These are phyloP conservation scores for Dothiorella sarmentorum DNA, from an alignment of 2,329 filamentous ascomycete species.

Conservation along the genomic window DNA sequence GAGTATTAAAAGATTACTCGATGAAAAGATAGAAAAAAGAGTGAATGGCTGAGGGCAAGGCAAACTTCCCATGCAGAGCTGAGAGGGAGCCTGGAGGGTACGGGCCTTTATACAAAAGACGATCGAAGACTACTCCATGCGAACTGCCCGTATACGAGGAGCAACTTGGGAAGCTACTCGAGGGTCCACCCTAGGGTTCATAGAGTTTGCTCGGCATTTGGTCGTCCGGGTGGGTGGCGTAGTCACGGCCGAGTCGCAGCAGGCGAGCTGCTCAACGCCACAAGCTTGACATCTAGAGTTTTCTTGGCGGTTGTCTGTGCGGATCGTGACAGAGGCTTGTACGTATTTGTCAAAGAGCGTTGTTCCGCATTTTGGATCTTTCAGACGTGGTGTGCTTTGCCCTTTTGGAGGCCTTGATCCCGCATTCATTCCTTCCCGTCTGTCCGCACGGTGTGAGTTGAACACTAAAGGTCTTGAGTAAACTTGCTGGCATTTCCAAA, in stretches of 20 bases:
- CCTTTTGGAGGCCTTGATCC: neutral
- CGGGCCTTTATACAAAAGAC: neutral
- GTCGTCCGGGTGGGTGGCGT: neutral
- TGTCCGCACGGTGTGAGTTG: neutral
- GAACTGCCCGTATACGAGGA: neutral
- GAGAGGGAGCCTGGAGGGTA: neutral
- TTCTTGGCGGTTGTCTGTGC: neutral
- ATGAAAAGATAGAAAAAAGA: too few species aligned
- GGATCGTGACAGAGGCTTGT: neutral
- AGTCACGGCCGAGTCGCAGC: neutral
- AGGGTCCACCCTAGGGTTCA: neutral
- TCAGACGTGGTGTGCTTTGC: neutral
- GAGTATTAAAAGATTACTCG: neutral
- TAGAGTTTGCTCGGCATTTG: neutral
- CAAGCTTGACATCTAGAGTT: neutral
- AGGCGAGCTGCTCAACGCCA: neutral
- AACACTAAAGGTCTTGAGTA: neutral
- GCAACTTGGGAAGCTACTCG: neutral
- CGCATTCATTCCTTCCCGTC: neutral
- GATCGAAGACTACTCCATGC: neutral
- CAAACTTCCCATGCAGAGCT: neutral
- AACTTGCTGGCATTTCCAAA: neutral
- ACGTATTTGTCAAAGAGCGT: neutral
- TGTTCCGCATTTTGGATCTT: too few species aligned
- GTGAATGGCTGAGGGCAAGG: neutral